Evolutionary conservation across 2,329 filamentous ascomycete genomes (phyloP).

Genomic region (Phaeosphaeria sp.): DNA sequence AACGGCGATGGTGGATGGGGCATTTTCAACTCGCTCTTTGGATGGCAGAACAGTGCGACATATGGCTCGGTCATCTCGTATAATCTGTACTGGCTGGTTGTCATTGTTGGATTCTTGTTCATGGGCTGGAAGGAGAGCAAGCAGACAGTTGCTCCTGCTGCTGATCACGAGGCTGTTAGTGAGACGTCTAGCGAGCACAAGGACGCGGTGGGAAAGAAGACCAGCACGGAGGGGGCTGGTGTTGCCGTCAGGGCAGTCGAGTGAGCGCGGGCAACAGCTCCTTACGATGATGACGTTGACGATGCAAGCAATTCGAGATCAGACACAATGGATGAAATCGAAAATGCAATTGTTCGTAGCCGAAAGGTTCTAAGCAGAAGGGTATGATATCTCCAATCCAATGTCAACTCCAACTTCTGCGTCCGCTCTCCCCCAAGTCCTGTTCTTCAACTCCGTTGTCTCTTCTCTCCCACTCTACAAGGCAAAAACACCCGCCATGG

Average conservation of each 20-base stretch:
- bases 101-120: conserved; percentile 68
- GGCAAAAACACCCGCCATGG: conserved; percentile 29
- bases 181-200: conserved; percentile 23
- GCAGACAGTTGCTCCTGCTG: conserved; percentile 1
- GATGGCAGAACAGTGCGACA: conserved; percentile 88
- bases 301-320: not conserved
- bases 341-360: not conserved
- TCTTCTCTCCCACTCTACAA: conserved; percentile 13
- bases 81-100: conserved; percentile 82
- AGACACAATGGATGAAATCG: not conserved
- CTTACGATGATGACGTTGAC: not conserved
- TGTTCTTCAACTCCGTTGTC: too few species aligned
- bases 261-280: not conserved
- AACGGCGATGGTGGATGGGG: conserved; percentile 83
- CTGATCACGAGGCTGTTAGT: conserved; percentile 10
- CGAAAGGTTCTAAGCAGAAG: not conserved
- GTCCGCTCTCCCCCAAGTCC: not conserved
- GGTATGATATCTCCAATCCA: not conserved
- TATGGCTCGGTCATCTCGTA: conserved; percentile 88
- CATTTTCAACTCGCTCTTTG: conserved; percentile 83
- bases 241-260: conserved; percentile 20
- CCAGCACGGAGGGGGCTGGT: conserved; percentile 16
- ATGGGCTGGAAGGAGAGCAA: conserved; percentile 72
- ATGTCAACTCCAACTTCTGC: not conserved
- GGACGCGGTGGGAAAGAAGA: conserved; percentile 22